Evolutionary conservation across 805 yeast species (phyloP).

Genomic region (Sugiyamaella smithiae): DNA sequence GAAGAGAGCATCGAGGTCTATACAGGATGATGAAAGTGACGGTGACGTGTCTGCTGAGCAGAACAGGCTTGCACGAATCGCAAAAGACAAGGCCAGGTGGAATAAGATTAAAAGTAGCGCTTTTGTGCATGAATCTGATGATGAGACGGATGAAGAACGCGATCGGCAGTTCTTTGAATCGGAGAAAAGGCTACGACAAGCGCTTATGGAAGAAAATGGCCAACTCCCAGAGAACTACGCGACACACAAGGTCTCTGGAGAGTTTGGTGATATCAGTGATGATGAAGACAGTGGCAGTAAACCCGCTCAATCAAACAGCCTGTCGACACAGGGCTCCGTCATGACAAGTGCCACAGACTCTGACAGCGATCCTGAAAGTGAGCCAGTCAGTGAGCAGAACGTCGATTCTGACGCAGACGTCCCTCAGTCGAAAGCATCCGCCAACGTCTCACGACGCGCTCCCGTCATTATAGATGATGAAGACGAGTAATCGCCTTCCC

Average conservation of each 20-base stretch:
- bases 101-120: conserved; percentile 46
- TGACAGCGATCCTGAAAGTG: conserved; percentile 1
- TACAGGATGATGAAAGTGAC: conserved; percentile 17
- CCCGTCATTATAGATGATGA: conserved; percentile 24
- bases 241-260: neutral
- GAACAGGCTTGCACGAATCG: conserved; percentile 8
- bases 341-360: neutral
- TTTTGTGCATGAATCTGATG: conserved; percentile 59
- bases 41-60: conserved; percentile 19
- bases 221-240: neutral
- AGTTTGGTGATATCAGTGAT: neutral
- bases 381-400: neutral
- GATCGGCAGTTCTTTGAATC: conserved; percentile 52
- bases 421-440: neutral
- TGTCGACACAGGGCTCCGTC: neutral
- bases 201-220: neutral
- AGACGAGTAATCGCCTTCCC: conserved; percentile 13
- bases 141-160: conserved; percentile 57
- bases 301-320: neutral
- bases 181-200: conserved; percentile 42
- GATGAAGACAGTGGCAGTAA: conserved; percentile 2
- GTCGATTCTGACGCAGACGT: neutral
- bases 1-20: neutral
- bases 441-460: conserved; percentile 15
- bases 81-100: conserved; percentile 14